Percentiles rank a stretch among this genome's conserved stretches.
Evolutionary conservation across 2,329 filamentous ascomycete species (phyloP).

Genomic region (Colletotrichum phormii): DNA sequence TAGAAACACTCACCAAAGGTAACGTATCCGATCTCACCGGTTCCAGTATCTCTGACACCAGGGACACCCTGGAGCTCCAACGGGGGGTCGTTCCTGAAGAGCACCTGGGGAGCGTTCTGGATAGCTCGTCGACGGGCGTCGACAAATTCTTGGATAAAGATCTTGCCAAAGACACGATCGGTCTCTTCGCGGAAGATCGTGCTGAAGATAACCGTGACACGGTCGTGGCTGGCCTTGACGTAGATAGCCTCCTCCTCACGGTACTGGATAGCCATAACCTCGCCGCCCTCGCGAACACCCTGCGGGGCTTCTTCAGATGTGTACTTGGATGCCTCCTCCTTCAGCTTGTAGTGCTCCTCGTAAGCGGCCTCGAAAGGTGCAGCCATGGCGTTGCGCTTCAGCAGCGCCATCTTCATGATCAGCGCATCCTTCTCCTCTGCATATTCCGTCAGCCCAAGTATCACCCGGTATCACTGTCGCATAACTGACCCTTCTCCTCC

Average conservation of each 20-base stretch:
- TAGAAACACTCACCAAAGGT: constrained; percentile 81
- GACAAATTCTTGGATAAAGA: constrained; percentile 98
- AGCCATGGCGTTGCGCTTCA: constrained; percentile 99
- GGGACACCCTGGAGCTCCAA: constrained; percentile 89
- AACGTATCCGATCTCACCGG: constrained; percentile 94
- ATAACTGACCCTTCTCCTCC: constrained; percentile 74
- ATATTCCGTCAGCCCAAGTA: constrained; percentile 16
- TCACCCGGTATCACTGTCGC: neutral
- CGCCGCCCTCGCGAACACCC: constrained; percentile 87
- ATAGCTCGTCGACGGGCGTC: constrained; percentile 94
- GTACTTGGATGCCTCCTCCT: constrained; percentile 90
- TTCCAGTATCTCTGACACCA: constrained; percentile 80
- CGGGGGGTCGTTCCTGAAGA: constrained; percentile 95
- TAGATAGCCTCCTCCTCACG: constrained; percentile 99
- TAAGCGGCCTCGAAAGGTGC: constrained; percentile 98
- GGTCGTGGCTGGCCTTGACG: constrained; percentile 96
- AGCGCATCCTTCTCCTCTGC: constrained; percentile 87
- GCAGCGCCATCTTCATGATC: constrained; percentile 84
- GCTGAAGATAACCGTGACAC: constrained; percentile 99
- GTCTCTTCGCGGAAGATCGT: constrained; percentile 98
- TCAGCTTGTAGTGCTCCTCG: constrained; percentile 87
- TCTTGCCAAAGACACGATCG: constrained; percentile 95
- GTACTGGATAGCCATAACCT: constrained; percentile 97
- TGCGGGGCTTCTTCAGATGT: constrained; percentile 95
- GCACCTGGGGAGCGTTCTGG: constrained; percentile 97